Conservation (phyloP, 1,284 basidiomycete species). For the Puccinia brachypodii region DNA sequence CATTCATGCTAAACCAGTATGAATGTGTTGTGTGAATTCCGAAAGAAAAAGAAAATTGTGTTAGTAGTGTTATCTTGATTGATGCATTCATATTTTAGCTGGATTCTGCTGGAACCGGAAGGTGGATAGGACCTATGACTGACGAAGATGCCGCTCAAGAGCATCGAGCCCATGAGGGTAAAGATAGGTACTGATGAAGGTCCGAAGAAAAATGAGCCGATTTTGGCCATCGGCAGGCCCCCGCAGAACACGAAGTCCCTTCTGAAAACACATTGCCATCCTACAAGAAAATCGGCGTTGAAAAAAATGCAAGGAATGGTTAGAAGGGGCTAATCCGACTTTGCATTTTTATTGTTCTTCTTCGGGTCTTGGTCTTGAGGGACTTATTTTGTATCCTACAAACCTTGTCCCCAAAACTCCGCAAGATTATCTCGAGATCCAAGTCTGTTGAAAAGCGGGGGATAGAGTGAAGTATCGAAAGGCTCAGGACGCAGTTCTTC, state of each 20-base stretch:
- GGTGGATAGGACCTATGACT: background rate
- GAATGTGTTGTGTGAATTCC: background rate
- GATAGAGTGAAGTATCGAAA: background rate
- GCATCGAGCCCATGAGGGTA: constrained; percentile 14
- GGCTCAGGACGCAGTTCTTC: background rate
- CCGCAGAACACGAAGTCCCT: constrained; percentile 24
- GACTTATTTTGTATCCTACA: no score
- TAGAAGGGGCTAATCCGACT: no score
- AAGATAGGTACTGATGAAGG: background rate
- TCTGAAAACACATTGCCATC: constrained; percentile 38
- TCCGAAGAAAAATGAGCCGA: constrained; percentile 11
- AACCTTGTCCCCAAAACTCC: constrained; percentile 12
- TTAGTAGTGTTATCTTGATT: background rate
- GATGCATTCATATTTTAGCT: background rate
- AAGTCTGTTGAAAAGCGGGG: constrained; percentile 5
- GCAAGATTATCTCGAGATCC: constrained; percentile 1
- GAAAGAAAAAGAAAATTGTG: background rate
- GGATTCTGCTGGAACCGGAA: background rate
- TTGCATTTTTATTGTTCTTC: background rate
- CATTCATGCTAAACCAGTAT: constrained; percentile 16
- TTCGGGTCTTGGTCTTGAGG: no score
- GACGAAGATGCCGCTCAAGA: constrained; percentile 32
- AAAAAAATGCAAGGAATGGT: background rate
- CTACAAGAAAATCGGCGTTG: no score
- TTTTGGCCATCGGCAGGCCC: constrained; percentile 3